Evolutionary conservation across 257 asterid genomes (phyloP), one percentile per base, ranked within the genome.

Genomic region (Linaria vulgaris): DNA sequence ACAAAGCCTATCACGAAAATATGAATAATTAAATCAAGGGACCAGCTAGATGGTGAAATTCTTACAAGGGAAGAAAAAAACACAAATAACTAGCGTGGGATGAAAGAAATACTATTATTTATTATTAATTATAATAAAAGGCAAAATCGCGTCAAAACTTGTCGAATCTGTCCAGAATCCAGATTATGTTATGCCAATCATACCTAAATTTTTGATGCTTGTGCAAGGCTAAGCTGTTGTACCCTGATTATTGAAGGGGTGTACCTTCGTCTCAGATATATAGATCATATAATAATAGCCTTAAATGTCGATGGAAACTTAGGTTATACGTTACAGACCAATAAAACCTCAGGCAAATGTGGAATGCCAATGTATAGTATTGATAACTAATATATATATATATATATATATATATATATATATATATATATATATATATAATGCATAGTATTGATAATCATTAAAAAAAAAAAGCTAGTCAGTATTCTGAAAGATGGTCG

Each of bases 91-190:
- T 55, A 60, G 70, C 76, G 76, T 79, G 76, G 51, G 46, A 65
- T 47, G 0, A 41, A 72, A 78, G 73, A 64, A 71, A 74, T 21
- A 47, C 8, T 47, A 56, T 31, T 27, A 27, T 31, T 55, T 6
- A 45, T 49, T 51, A 61, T 56, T n/a, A n/a, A n/a, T n/a, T n/a
- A n/a, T n/a, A n/a, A 55, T 51, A 65, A 73, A 34, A n/a, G 43
- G 41, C 34, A 67, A 79, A 76, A 82, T 56, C 84, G 88, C 84
- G 82, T 82, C 41, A 67, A 58, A 31, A 34, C 1, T 7, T 11
- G 41, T 34, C 41, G 41, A 7, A 34, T 34, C 41, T 3, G 41
- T 34, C 11, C 41, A 30, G 6, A 6, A 30, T 30, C 6, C 3
- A 34, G 34, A 27, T 27, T 27, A 27, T 27, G 3, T 27, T 27